Evolutionary conservation across 176 grass and related monocot genomes (phyloP).

Genomic region (Chrysopogon serrulatus): DNA sequence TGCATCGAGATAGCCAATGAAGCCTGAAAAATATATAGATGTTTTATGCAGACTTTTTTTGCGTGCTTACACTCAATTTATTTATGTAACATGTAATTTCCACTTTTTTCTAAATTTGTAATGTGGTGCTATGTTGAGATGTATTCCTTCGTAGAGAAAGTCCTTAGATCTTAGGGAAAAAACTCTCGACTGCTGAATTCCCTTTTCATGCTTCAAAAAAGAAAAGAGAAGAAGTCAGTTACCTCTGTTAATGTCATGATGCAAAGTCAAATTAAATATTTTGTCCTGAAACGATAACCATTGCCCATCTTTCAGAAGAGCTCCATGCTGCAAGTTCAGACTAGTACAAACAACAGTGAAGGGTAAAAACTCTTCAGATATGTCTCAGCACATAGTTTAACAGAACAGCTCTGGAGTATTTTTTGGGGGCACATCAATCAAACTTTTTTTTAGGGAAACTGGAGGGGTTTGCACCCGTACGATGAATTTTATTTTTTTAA

Average conservation of each 20-base stretch:
- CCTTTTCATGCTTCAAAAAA: no score
- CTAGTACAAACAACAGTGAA: background rate
- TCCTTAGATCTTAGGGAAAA: background rate
- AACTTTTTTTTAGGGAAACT: no score
- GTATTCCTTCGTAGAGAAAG: background rate
- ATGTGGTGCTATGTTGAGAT: background rate
- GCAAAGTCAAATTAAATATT: background rate
- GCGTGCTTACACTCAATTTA: background rate
- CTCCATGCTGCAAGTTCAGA: background rate
- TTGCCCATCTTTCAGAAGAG: background rate
- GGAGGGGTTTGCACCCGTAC: no score
- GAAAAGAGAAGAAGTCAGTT: background rate
- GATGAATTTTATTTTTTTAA: no score
- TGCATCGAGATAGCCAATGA: background rate
- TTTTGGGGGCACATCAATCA: no score
- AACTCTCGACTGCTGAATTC: background rate
- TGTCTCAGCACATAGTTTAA: background rate
- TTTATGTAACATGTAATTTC: background rate
- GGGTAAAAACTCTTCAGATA: background rate
- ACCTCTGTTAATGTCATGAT: background rate
- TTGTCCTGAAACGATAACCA: background rate
- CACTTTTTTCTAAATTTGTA: background rate
- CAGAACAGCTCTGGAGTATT: background rate
- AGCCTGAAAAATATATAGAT: background rate
- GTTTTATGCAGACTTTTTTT: background rate